phyloP scores from a whole-genome alignment of 257 asterid species.

The Nicotiana paniculata region DNA sequence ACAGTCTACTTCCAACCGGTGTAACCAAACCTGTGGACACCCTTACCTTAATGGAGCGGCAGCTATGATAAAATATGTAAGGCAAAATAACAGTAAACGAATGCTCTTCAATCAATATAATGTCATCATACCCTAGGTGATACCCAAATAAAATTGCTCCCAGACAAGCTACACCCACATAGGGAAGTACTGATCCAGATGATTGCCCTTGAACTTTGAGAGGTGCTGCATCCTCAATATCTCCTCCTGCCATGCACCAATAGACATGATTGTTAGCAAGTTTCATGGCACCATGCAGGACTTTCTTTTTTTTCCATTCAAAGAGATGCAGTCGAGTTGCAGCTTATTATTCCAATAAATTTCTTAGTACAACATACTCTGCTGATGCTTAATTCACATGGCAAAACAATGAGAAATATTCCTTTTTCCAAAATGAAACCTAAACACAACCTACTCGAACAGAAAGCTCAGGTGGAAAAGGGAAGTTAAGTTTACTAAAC shows the following conservation, averaged over 20 bases:
- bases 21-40: neutral
- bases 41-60: neutral
- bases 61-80: neutral
- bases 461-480: neutral
- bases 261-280: constrained; percentile 2
- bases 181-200: constrained; percentile 75
- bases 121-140: constrained; percentile 80
- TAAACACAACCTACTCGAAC: neutral
- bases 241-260: constrained; percentile 43
- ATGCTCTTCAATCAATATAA: neutral
- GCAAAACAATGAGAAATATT: neutral
- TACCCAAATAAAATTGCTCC: constrained; percentile 88
- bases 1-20: neutral
- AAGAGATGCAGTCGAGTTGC: neutral
- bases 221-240: constrained; percentile 53
- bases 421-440: neutral
- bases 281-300: constrained; percentile 1
- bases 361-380: neutral
- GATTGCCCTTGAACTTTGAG: constrained; percentile 48
- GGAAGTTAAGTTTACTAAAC: neutral
- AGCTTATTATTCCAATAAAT: neutral
- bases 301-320: neutral
- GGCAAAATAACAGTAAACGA: neutral
- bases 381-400: neutral
- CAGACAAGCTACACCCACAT: constrained; percentile 92